Conservation (phyloP, 1,284 basidiomycete genomes). For the Ustilago bromivora region DNA sequence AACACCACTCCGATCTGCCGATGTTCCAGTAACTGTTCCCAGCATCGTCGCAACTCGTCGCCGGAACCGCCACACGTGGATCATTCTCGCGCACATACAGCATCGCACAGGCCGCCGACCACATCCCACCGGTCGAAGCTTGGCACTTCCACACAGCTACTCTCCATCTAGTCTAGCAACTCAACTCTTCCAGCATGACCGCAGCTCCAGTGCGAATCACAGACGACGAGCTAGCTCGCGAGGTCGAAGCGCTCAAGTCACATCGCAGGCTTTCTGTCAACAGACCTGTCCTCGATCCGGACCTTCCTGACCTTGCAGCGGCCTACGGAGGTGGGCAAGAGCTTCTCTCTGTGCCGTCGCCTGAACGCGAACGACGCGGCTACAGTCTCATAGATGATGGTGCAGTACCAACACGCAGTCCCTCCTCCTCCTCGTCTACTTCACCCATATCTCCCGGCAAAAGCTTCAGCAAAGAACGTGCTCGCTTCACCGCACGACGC, state of each 20-base stretch:
- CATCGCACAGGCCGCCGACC: not conserved
- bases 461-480: slow-evolving; percentile 32
- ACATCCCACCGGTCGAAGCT: not conserved
- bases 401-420: slow-evolving; percentile 33
- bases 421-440: slow-evolving; percentile 40
- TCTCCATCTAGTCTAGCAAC: not conserved
- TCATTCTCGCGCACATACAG: not conserved
- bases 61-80: slow-evolving; percentile 7
- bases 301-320: slow-evolving; percentile 64
- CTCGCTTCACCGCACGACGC: slow-evolving; percentile 58
- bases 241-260: slow-evolving; percentile 67
- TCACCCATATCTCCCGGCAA: slow-evolving; percentile 17
- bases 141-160: not conserved
- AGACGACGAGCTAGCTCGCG: slow-evolving; percentile 64
- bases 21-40: slow-evolving; percentile 21
- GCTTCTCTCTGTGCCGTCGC: slow-evolving; percentile 39
- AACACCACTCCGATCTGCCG: slow-evolving; percentile 5
- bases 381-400: slow-evolving; percentile 58
- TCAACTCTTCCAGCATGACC: slow-evolving; percentile 24
- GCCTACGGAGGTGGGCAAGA: slow-evolving; percentile 53
- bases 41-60: slow-evolving; percentile 14
- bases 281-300: slow-evolving; percentile 64
- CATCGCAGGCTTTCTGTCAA: slow-evolving; percentile 66
- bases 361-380: slow-evolving; percentile 43
- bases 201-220: slow-evolving; percentile 48